A percentile compares a stretch with the other conserved stretches of the same genome.
Evolutionary conservation across 139 green algal species (phyloP).

Genomic region (Auxenochlorella pyrenoidosa): DNA sequence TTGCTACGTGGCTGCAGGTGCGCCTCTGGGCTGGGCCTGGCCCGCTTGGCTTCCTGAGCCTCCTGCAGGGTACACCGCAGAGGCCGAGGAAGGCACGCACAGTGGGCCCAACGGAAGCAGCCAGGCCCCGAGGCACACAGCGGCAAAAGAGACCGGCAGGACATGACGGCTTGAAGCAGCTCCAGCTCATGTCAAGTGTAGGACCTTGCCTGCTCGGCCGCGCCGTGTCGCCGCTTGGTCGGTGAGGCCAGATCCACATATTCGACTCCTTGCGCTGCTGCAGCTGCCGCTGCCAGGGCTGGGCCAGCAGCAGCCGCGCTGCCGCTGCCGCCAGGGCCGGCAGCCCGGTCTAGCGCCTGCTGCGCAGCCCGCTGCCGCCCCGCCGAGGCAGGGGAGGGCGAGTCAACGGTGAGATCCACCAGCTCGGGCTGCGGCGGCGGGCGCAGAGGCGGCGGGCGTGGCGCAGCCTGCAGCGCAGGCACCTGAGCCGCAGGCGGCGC

Average conservation of each 20-base stretch:
- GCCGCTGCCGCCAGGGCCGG: neutral
- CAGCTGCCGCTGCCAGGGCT: neutral
- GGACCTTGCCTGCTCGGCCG: neutral
- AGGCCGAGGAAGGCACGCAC: too few relatives aligned
- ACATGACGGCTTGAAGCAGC: neutral
- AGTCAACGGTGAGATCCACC: conserved; percentile 7
- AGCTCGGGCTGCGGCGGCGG: neutral
- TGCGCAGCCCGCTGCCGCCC: neutral
- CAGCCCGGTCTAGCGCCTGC: too few relatives aligned
- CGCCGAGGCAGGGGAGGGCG: neutral
- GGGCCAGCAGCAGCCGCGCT: neutral
- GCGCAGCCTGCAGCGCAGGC: neutral
- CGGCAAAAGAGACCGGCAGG: neutral
- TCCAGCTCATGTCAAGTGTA: neutral
- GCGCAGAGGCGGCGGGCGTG: too few relatives aligned
- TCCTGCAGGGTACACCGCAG: neutral
- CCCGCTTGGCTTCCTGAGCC: conserved; percentile 15
- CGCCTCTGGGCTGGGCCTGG: conserved; percentile 27
- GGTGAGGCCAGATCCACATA: conserved; percentile 7
- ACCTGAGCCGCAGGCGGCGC: neutral
- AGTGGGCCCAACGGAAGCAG: too few relatives aligned
- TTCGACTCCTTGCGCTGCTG: neutral
- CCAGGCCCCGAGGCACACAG: too few relatives aligned
- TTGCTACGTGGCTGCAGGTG: neutral
- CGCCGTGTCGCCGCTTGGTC: conserved; percentile 25